These are phyloP conservation scores for Xylaria telfairii DNA, from an alignment of 495 filamentous ascomycete species.

Conservation along the genomic window DNA sequence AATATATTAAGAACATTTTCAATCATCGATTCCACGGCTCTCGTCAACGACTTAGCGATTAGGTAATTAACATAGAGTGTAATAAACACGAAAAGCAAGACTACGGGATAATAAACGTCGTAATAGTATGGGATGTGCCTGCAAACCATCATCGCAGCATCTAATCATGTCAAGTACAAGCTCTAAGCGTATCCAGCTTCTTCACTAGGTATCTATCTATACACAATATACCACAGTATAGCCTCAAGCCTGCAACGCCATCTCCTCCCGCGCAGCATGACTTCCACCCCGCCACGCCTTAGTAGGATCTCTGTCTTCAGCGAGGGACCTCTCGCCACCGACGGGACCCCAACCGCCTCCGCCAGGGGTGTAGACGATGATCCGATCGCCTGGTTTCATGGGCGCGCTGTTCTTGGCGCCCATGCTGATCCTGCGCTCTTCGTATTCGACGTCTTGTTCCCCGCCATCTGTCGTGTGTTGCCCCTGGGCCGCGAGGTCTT, in stretches of 20 bases:
- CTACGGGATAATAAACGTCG: neutral
- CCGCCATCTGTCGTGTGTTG: slow-evolving; percentile 39
- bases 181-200: neutral
- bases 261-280: slow-evolving; percentile 60
- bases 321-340: slow-evolving; percentile 57
- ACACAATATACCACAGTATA: neutral
- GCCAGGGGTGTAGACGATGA: slow-evolving; percentile 74
- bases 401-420: slow-evolving; percentile 93
- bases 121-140: neutral
- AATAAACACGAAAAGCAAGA: neutral
- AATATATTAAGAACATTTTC: too few relatives aligned
- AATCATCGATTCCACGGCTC: too few relatives aligned
- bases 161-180: neutral
- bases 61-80: neutral
- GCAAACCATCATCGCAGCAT: neutral
- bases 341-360: slow-evolving; percentile 75
- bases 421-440: slow-evolving; percentile 77
- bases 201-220: neutral
- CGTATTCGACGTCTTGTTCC: slow-evolving; percentile 52
- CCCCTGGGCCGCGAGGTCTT: slow-evolving; percentile 43
- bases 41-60: too few relatives aligned
- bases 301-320: slow-evolving; percentile 57
- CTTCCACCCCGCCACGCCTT: slow-evolving; percentile 66
- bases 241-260: slow-evolving; percentile 52
- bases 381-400: slow-evolving; percentile 84